A percentile compares a stretch with the other conserved stretches of the same genome.
phyloP scores from a whole-genome alignment of 192 early-diverging fungal genomes.

The Coemansia sp. region DNA sequence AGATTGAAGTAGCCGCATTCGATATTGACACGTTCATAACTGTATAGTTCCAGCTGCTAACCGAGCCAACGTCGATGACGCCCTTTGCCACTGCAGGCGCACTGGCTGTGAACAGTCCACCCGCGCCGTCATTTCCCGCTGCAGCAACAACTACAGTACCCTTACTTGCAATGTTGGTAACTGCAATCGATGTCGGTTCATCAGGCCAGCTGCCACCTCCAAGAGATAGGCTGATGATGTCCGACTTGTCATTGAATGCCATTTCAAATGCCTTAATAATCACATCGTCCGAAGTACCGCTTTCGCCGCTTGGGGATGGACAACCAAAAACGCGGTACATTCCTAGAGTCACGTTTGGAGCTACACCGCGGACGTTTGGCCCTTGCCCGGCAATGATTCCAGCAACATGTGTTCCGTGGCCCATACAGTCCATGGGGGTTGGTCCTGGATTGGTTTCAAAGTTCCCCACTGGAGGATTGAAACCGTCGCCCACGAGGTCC shows the following conservation, averaged over 20 bases:
- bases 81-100: slow-evolving; percentile 57
- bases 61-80: slow-evolving; percentile 64
- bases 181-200: slow-evolving; percentile 55
- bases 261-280: slow-evolving; percentile 64
- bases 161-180: slow-evolving; percentile 40
- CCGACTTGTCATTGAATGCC: slow-evolving; percentile 46
- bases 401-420: slow-evolving; percentile 72
- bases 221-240: slow-evolving; percentile 70
- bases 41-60: slow-evolving; percentile 57
- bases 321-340: slow-evolving; percentile 70
- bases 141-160: slow-evolving; percentile 68
- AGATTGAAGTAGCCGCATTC: slow-evolving; percentile 2
- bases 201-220: slow-evolving; percentile 62
- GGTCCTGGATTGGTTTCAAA: slow-evolving; percentile 59
- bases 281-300: slow-evolving; percentile 48
- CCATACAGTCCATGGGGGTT: slow-evolving; percentile 57
- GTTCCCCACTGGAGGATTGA: slow-evolving; percentile 20
- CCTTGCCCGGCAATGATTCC: slow-evolving; percentile 60
- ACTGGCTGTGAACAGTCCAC: slow-evolving; percentile 59
- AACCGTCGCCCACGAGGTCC: slow-evolving; percentile 68
- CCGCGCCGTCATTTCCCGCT: slow-evolving; percentile 75
- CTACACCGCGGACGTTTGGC: slow-evolving; percentile 61
- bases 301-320: slow-evolving; percentile 27
- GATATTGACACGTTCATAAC: slow-evolving; percentile 25
- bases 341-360: slow-evolving; percentile 66